Evolutionary conservation across 257 asterid genomes (phyloP).

Genomic region (Nicotiana attenuata): DNA sequence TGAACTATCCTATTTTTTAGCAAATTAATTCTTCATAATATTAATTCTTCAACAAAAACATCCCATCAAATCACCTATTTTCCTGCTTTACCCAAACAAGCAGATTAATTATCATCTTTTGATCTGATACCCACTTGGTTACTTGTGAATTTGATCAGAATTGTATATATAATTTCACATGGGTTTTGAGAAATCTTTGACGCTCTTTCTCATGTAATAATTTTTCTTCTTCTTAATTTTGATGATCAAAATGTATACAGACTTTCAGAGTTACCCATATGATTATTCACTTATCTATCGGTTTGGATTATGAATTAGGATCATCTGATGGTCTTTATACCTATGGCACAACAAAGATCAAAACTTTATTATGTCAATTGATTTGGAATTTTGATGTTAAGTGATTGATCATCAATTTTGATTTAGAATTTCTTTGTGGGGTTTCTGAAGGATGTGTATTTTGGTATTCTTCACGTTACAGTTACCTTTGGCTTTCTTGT

Average conservation of each 20-base stretch:
- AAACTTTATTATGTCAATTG: constrained; percentile 24
- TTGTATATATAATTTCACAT: constrained; percentile 12
- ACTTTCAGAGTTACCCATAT: constrained; percentile 18
- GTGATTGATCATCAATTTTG: constrained; percentile 15
- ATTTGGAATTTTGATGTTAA: background rate
- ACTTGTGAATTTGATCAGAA: constrained; percentile 27
- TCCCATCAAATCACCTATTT: constrained; percentile 29
- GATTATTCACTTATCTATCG: constrained; percentile 9
- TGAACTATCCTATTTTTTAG: constrained; percentile 26
- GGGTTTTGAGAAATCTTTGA: constrained; percentile 57
- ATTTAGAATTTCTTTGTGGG: background rate
- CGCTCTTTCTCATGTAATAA: constrained; percentile 45
- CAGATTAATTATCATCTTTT: constrained; percentile 19
- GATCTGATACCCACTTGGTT: constrained; percentile 37
- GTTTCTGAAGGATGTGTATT: constrained; percentile 33
- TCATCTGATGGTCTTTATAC: constrained; percentile 29
- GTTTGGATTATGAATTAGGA: constrained; percentile 36
- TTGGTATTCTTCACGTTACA: constrained; percentile 46
- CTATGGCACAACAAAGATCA: constrained; percentile 29
- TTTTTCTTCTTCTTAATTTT: constrained; percentile 16
- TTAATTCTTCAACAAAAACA: constrained; percentile 21
- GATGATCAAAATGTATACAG: constrained; percentile 47
- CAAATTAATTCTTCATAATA: constrained; percentile 12
- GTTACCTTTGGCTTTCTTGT: constrained; percentile 31
- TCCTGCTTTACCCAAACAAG: constrained; percentile 19